A percentile compares a stretch with the other conserved stretches of the same genome.
Evolutionary conservation across 164 flowering plant genomes (phyloP).

Genomic region (Umbilicus rupestris): DNA sequence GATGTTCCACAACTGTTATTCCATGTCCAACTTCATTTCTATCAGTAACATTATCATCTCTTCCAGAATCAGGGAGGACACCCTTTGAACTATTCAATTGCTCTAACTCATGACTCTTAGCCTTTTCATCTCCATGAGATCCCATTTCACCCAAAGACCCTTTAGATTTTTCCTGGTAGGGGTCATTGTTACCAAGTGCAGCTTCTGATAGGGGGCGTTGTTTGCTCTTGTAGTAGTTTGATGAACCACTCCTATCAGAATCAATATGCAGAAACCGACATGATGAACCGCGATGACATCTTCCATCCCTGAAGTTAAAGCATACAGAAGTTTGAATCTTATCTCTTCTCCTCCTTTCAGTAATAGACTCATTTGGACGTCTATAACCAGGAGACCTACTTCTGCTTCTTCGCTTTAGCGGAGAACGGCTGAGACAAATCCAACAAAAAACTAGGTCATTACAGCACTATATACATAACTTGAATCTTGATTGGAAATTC

Average conservation of each 20-base stretch:
- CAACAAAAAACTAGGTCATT: not conserved
- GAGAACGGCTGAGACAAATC: slow-evolving; percentile 57
- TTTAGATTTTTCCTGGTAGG: slow-evolving; percentile 16
- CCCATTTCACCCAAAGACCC: slow-evolving; percentile 7
- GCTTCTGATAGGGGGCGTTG: slow-evolving; percentile 26
- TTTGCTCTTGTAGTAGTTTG: slow-evolving; percentile 28
- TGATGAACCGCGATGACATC: slow-evolving; percentile 71
- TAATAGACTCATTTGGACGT: slow-evolving; percentile 21
- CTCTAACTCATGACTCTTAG: not conserved
- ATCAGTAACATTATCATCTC: slow-evolving; percentile 15
- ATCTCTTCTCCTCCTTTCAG: slow-evolving; percentile 34
- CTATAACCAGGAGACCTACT: slow-evolving; percentile 63
- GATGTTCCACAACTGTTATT: slow-evolving; percentile 14
- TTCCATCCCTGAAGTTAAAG: slow-evolving; percentile 59
- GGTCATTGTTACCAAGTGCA: slow-evolving; percentile 17
- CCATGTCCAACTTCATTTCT: slow-evolving; percentile 13
- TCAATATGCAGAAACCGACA: slow-evolving; percentile 64
- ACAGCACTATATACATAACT: not conserved
- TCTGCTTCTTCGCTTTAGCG: slow-evolving; percentile 56
- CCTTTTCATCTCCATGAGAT: slow-evolving; percentile 12
- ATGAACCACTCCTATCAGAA: slow-evolving; percentile 24
- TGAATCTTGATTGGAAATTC: not conserved
- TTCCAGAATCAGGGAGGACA: slow-evolving; percentile 12
- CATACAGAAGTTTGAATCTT: slow-evolving; percentile 38
- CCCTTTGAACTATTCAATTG: slow-evolving; percentile 11